These are phyloP conservation scores for Solanum corneliomulleri DNA, from an alignment of 257 asterid species.

Conservation along the genomic window DNA sequence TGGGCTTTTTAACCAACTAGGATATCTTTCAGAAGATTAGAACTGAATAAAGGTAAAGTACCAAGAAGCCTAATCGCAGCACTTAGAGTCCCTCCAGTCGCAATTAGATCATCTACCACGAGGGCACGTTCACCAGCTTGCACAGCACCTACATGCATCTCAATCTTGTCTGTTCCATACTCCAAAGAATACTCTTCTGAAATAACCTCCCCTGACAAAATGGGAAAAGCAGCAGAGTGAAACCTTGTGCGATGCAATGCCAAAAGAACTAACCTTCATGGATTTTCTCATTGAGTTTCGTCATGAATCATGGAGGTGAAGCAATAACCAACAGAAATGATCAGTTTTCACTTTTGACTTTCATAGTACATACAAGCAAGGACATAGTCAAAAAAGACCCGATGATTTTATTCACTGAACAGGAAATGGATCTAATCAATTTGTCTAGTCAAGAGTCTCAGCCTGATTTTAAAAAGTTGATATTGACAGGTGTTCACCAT, in stretches of 20 bases:
- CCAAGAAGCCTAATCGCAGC: constrained; percentile 93
- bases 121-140: constrained; percentile 74
- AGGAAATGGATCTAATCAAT: neutral
- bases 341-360: neutral
- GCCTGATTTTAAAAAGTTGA: neutral
- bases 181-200: constrained; percentile 93
- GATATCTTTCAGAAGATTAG: neutral
- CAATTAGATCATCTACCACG: constrained; percentile 86
- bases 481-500: neutral
- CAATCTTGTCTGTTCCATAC: constrained; percentile 82
- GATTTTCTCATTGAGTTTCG: neutral
- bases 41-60: constrained; percentile 7
- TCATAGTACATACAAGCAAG: neutral
- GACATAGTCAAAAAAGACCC: neutral
- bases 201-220: constrained; percentile 68
- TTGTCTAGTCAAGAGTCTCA: neutral
- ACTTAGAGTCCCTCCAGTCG: constrained; percentile 85
- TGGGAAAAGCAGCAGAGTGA: neutral
- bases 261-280: neutral
- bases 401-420: neutral
- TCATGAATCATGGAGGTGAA: neutral
- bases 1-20: neutral
- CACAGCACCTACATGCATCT: constrained; percentile 99
- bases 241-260: neutral
- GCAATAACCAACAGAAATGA: neutral